Evolutionary conservation across 169 alveolate genomes (phyloP).

Genomic region (Theileria parva): DNA sequence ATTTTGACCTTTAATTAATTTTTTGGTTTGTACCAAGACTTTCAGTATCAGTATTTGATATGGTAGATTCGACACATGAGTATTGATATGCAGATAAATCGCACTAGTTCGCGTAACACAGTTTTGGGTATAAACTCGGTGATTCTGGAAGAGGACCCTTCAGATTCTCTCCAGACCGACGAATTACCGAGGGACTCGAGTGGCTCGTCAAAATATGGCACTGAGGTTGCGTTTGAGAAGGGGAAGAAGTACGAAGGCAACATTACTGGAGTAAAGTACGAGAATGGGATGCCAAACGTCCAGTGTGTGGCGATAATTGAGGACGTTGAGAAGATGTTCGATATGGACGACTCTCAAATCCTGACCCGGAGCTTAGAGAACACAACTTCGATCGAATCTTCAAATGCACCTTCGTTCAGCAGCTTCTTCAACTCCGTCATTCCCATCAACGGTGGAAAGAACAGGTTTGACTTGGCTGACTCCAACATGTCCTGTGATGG

Average conservation of each 20-base stretch:
- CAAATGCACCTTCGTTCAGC: conserved; percentile 37
- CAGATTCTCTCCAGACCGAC: conserved; percentile 4
- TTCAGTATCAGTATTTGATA: background rate
- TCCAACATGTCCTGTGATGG: background rate
- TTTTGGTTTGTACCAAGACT: background rate
- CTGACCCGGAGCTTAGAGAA: background rate
- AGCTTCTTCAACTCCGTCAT: conserved; percentile 46
- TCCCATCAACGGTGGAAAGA: conserved; percentile 7
- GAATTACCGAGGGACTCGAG: background rate
- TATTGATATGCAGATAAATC: conserved; percentile 5
- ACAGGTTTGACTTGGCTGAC: conserved; percentile 4
- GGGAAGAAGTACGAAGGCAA: background rate
- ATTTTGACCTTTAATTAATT: background rate
- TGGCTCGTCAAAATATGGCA: background rate
- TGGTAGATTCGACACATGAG: background rate
- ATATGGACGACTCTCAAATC: background rate
- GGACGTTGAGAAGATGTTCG: conserved; percentile 5
- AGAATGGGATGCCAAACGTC: background rate
- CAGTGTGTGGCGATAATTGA: conserved; percentile 16
- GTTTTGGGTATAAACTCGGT: conserved; percentile 26
- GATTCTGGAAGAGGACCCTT: conserved; percentile 34
- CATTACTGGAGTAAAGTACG: background rate
- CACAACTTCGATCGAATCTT: conserved; percentile 11
- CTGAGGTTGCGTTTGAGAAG: background rate
- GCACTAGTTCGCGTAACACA: conserved; percentile 15